Percentiles rank a stretch among this genome's conserved stretches.
phyloP scores from a whole-genome alignment of 345 rosid genomes.

The Camelina neglecta region DNA sequence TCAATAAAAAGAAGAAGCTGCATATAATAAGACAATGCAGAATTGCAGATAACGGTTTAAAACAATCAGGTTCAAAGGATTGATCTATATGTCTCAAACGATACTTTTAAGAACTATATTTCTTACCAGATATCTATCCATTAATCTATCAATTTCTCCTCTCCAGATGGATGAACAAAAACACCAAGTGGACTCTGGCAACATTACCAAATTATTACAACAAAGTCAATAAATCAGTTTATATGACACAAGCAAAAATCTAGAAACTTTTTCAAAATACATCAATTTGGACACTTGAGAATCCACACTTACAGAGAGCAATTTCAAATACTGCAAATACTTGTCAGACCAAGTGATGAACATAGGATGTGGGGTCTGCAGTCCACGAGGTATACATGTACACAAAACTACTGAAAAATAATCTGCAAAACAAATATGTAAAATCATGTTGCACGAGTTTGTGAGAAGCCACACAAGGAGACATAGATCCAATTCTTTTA shows the following conservation, averaged over 20 bases:
- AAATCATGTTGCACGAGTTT: neutral
- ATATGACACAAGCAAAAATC: neutral
- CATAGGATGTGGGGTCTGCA: neutral
- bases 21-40: neutral
- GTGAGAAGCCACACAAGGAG: neutral
- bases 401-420: constrained; percentile 17
- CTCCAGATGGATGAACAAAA: constrained; percentile 76
- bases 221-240: neutral
- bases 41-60: neutral
- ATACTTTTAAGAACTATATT: neutral
- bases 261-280: neutral
- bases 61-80: neutral
- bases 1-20: neutral
- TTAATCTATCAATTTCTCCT: constrained; percentile 59
- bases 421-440: constrained; percentile 25
- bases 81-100: neutral
- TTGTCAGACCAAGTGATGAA: constrained; percentile 40
- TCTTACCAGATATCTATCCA: constrained; percentile 67
- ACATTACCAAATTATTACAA: constrained; percentile 16
- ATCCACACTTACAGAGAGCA: constrained; percentile 61
- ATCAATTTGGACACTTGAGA: neutral
- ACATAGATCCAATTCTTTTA: constrained; percentile 11
- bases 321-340: constrained; percentile 61
- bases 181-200: constrained; percentile 67
- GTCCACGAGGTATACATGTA: constrained; percentile 10